These are phyloP conservation scores for Bonia amplexicaulis DNA, from an alignment of 176 grass and related monocot species.

Conservation along the genomic window DNA sequence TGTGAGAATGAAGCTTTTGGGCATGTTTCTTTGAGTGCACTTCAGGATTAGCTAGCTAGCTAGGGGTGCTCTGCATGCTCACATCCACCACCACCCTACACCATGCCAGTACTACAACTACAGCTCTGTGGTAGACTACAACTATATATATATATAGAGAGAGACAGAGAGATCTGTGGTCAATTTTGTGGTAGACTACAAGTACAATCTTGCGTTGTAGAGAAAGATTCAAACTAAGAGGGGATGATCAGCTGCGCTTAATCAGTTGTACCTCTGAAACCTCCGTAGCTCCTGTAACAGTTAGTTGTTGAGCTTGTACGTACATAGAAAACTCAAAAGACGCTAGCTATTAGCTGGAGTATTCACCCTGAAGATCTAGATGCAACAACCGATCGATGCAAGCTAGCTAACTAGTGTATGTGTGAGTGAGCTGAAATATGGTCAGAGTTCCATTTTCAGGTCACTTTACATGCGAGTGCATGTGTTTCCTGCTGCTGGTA, in stretches of 20 bases:
- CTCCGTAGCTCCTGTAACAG: not conserved
- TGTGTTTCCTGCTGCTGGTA: not conserved
- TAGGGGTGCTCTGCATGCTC: not conserved
- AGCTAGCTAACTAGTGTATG: not conserved
- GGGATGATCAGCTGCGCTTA: not conserved
- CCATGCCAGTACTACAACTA: too few species aligned
- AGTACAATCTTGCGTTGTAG: not conserved
- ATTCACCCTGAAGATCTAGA: not conserved
- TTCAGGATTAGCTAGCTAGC: conserved; percentile 35
- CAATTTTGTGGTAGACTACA: conserved; percentile 1
- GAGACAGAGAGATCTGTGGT: not conserved
- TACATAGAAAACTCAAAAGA: not conserved
- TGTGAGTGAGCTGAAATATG: not conserved
- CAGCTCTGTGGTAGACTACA: too few species aligned
- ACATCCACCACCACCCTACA: conserved; percentile 33
- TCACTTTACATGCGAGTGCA: not conserved
- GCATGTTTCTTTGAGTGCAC: conserved; percentile 81
- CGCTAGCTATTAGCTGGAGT: too few species aligned
- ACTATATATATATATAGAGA: not conserved
- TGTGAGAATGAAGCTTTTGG: conserved; percentile 40
- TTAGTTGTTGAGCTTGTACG: not conserved
- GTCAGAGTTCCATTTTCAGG: conserved; percentile 1
- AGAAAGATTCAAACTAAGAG: not conserved
- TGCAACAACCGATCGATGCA: not conserved
- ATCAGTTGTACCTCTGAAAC: not conserved